These are phyloP conservation scores for Termitomyces sp. DNA, from an alignment of 768 basidiomycete species.

Conservation along the genomic window DNA sequence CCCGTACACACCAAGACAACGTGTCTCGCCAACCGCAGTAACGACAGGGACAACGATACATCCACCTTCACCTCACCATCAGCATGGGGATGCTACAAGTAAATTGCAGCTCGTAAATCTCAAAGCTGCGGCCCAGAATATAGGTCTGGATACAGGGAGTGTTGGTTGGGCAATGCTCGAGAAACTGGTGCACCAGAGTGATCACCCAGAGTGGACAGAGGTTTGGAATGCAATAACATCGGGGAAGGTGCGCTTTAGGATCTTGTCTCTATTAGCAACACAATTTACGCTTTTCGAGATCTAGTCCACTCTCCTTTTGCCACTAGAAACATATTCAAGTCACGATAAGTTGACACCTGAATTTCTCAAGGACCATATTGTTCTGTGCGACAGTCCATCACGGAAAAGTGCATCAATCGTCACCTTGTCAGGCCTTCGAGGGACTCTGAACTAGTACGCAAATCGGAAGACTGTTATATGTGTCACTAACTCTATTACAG, in stretches of 20 bases:
- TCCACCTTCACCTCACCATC: slow-evolving; percentile 42
- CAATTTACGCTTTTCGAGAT: slow-evolving; percentile 4
- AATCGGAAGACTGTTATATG: background rate
- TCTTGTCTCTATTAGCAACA: background rate
- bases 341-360: slow-evolving; percentile 63
- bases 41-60: slow-evolving; percentile 49
- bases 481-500: slow-evolving; percentile 20
- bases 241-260: slow-evolving; percentile 53
- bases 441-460: slow-evolving; percentile 58
- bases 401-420: slow-evolving; percentile 52
- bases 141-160: slow-evolving; percentile 61
- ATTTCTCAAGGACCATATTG: slow-evolving; percentile 81
- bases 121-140: slow-evolving; percentile 65
- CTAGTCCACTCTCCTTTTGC: slow-evolving; percentile 80
- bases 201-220: slow-evolving; percentile 65
- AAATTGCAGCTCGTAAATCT: slow-evolving; percentile 71
- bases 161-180: slow-evolving; percentile 80
- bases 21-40: slow-evolving; percentile 39
- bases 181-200: slow-evolving; percentile 49
- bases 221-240: slow-evolving; percentile 61
- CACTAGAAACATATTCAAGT: slow-evolving; percentile 52
- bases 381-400: slow-evolving; percentile 54
- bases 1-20: slow-evolving; percentile 75
- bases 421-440: slow-evolving; percentile 83
- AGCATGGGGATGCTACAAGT: slow-evolving; percentile 58